Evolutionary conservation across 805 yeast genomes (phyloP).

Genomic region (Kazachstania kunashirensis): DNA sequence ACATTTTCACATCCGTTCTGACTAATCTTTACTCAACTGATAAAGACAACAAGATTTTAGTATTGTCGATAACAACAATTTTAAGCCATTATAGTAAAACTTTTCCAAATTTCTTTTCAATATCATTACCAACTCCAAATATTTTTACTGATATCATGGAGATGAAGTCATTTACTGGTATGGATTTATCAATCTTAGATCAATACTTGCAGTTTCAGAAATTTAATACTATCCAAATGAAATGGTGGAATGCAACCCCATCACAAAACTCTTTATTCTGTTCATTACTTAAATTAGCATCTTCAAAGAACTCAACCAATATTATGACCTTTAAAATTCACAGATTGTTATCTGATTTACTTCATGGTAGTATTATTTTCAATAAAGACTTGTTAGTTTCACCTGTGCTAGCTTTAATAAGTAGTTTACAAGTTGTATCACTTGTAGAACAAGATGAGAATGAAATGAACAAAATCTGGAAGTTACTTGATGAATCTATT

Average conservation of each 20-base stretch:
- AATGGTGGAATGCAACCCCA: conserved; percentile 67
- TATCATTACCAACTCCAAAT: conserved; percentile 28
- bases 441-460: conserved; percentile 5
- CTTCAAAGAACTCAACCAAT: conserved; percentile 23
- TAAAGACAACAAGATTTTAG: conserved; percentile 36
- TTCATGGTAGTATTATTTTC: conserved; percentile 46
- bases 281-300: conserved; percentile 46
- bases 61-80: conserved; percentile 39
- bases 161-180: conserved; percentile 33
- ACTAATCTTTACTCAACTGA: conserved; percentile 33
- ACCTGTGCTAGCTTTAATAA: conserved; percentile 47
- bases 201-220: conserved; percentile 54
- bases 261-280: conserved; percentile 55
- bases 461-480: conserved; percentile 39
- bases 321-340: conserved; percentile 36
- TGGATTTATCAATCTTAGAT: conserved; percentile 51
- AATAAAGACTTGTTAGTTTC: conserved; percentile 38
- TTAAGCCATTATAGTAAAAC: conserved; percentile 33
- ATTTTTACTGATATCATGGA: conserved; percentile 31
- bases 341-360: conserved; percentile 39
- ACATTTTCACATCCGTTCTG: conserved; percentile 32
- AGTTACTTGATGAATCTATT: conserved; percentile 63
- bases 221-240: conserved; percentile 41
- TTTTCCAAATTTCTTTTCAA: conserved; percentile 30
- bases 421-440: conserved; percentile 33